Base-by-base conservation (phyloP, 202 grass and related monocot genomes). In the Hordeum pubiflorum region DNA sequence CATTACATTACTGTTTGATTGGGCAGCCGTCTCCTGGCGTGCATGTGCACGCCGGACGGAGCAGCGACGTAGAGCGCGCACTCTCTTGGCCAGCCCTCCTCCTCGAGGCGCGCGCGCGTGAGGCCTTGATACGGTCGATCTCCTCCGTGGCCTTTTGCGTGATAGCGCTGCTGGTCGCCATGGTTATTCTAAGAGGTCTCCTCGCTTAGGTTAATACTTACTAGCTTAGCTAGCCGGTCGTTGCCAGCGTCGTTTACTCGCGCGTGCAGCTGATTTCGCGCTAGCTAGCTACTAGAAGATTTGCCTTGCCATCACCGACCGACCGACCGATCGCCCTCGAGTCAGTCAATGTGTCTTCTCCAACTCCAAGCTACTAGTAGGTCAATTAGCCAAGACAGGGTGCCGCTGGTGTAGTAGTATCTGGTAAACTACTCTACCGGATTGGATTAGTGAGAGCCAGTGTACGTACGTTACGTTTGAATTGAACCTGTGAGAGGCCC, bases 201-300 rank as follows among this genome's bases (percentile, higher is more conserved):
- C n/a, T 18, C 13, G 17, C 34, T 18, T 52, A 52, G 48, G 15
- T 48, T 48, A 48, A 48, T 39, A n/a, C n/a, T n/a, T n/a, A n/a
- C n/a, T n/a, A n/a, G n/a, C n/a, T n/a, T n/a, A n/a, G n/a, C 18
- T 40, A 37, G 17, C 4, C 1, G 29, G 63, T 37, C 63, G 36
- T 38, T 31, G 33, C 69, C 0, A 17, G n/a, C 50, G 50, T 78
- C 58, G 78, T 89, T 78, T 64, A 63, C 63, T 59, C 34, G 54
- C 54, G 81, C 33, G 14, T 50, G 56, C 63, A 76, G 81, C 81
- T 88, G 76, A 84, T 76, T 84, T 85, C 48, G 56, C 71, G 58
- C 77, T 63, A 29, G 24, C 23, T 15, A 32, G 58, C 26, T 63
- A 63, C 14, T 12, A 41, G 41, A 32, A 5, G 31, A 4, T 32